Evolutionary conservation across 805 yeast genomes (phyloP).

Genomic region (Starmerella gropengiesseri): DNA sequence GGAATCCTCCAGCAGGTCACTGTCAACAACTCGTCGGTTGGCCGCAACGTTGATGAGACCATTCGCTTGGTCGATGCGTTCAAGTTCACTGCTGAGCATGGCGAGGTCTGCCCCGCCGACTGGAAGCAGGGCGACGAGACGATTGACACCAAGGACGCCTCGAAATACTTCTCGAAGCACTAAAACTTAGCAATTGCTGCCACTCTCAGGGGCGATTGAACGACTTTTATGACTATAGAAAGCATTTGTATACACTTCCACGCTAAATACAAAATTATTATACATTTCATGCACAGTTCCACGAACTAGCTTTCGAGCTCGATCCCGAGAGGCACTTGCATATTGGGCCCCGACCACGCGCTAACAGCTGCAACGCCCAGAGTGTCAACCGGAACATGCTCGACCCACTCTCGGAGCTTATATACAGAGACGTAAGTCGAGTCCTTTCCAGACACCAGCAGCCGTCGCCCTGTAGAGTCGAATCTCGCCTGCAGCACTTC

Average conservation of each 20-base stretch:
- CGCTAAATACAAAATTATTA: background rate
- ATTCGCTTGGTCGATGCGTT: constrained; percentile 95
- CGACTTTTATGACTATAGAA: too few relatives aligned
- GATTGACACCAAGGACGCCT: constrained; percentile 40
- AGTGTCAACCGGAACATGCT: background rate
- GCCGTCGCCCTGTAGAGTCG: constrained; percentile 3
- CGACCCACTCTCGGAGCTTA: background rate
- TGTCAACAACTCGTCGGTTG: constrained; percentile 97
- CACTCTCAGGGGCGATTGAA: too few relatives aligned
- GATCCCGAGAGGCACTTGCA: background rate
- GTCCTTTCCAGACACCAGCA: background rate
- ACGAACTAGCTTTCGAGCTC: too few relatives aligned
- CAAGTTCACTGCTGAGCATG: constrained; percentile 98
- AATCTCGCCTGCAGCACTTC: background rate
- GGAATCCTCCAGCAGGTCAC: constrained; percentile 93
- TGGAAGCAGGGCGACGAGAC: constrained; percentile 94
- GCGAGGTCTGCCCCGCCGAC: constrained; percentile 99
- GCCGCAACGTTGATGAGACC: constrained; percentile 97
- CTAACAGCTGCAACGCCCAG: background rate
- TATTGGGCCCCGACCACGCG: background rate
- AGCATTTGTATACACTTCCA: too few relatives aligned
- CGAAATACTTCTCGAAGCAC: constrained; percentile 23
- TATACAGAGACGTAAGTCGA: background rate
- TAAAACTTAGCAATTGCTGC: constrained; percentile 3
- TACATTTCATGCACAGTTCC: too few relatives aligned